These are phyloP conservation scores for Boletus coccyginus DNA, from an alignment of 768 basidiomycete species.

Conservation along the genomic window DNA sequence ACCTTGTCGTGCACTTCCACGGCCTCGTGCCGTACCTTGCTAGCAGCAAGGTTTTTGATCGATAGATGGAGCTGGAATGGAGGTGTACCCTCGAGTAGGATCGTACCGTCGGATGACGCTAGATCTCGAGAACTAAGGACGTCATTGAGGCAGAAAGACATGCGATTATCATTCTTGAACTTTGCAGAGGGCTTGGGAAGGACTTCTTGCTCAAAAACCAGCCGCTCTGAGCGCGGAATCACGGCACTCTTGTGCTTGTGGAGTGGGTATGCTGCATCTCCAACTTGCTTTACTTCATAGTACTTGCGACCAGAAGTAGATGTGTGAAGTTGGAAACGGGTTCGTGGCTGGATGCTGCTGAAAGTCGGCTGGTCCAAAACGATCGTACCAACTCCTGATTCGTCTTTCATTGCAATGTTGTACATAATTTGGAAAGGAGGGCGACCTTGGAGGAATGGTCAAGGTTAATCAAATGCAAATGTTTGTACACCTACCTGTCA, in stretches of 20 bases:
- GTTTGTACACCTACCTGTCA: conserved; percentile 52
- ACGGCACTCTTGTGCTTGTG: conserved; percentile 58
- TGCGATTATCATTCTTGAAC: conserved; percentile 64
- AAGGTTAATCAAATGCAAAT: not conserved
- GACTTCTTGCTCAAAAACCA: conserved; percentile 85
- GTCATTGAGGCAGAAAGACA: conserved; percentile 77
- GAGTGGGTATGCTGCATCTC: conserved; percentile 81
- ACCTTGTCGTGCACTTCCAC: conserved; percentile 46
- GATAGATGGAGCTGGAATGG: conserved; percentile 81
- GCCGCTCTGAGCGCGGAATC: conserved; percentile 65
- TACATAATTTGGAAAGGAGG: conserved; percentile 96
- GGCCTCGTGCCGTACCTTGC: conserved; percentile 55
- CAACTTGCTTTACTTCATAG: conserved; percentile 88
- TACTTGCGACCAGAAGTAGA: conserved; percentile 75
- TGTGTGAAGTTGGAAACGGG: conserved; percentile 80
- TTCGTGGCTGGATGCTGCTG: conserved; percentile 79
- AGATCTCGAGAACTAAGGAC: conserved; percentile 53
- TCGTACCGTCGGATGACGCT: conserved; percentile 45
- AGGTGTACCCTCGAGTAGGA: conserved; percentile 77
- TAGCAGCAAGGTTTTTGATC: conserved; percentile 72
- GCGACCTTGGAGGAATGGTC: conserved; percentile 48
- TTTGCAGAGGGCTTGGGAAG: conserved; percentile 75
- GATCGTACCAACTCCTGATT: conserved; percentile 65
- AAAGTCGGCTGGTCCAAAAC: conserved; percentile 76
- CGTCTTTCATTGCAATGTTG: conserved; percentile 70